A percentile compares a stretch with the other conserved stretches of the same genome.
Evolutionary conservation across 768 basidiomycete genomes (phyloP).

Genomic region (Lentinula detonsa): DNA sequence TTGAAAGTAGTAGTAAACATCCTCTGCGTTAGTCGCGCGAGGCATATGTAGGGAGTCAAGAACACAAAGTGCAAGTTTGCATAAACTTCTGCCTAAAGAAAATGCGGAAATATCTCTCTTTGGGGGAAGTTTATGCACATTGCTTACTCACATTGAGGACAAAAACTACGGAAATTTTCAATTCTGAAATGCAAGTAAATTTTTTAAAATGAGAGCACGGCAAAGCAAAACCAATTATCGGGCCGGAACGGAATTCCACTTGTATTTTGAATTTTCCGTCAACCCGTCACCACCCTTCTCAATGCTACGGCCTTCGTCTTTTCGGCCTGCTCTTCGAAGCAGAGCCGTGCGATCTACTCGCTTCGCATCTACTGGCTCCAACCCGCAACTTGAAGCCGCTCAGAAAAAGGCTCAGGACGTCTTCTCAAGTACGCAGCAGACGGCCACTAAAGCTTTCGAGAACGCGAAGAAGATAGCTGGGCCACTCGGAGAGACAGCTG

Average conservation of each 20-base stretch:
- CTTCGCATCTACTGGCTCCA: conserved; percentile 29
- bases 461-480: conserved; percentile 42
- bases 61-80: too few species aligned
- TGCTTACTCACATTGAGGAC: too few species aligned
- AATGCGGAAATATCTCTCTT: too few species aligned
- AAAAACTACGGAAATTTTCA: too few species aligned
- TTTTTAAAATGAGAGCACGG: too few species aligned
- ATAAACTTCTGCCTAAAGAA: too few species aligned
- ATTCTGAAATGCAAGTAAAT: too few species aligned
- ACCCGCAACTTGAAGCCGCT: conserved; percentile 36
- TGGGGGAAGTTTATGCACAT: too few species aligned
- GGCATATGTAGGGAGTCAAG: too few species aligned
- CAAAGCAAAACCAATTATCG: neutral
- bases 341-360: conserved; percentile 21
- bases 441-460: conserved; percentile 47
- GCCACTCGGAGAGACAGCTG: conserved; percentile 47
- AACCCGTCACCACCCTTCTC: neutral
- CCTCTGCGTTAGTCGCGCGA: too few species aligned
- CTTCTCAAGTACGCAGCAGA: conserved; percentile 52
- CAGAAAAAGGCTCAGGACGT: conserved; percentile 72
- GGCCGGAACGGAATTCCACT: neutral
- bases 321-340: conserved; percentile 22
- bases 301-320: neutral
- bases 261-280: neutral
- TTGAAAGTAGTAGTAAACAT: too few species aligned